A percentile compares a stretch with the other conserved stretches of the same genome.
Evolutionary conservation across 345 rosid species (phyloP).

Genomic region (Dipteronia sinensis): DNA sequence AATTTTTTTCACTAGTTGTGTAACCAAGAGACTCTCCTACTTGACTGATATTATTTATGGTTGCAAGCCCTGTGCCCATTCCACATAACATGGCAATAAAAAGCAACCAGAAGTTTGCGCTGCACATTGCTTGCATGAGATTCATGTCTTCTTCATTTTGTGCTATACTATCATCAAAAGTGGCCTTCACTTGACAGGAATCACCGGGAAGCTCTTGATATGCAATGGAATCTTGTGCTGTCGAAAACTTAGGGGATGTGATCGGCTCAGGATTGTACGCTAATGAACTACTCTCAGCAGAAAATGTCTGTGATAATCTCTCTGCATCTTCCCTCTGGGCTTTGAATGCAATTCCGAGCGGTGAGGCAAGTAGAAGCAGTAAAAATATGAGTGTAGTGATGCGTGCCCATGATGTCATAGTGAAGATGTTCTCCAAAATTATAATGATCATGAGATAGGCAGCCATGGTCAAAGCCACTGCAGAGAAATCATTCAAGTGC

Average conservation of each 20-base stretch:
- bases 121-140: conserved; percentile 41
- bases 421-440: conserved; percentile 37
- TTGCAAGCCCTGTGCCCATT: conserved; percentile 59
- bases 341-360: conserved; percentile 36
- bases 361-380: conserved; percentile 42
- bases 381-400: conserved; percentile 35
- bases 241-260: neutral
- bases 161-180: neutral
- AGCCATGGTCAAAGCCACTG: conserved; percentile 43
- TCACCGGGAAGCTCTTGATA: conserved; percentile 23
- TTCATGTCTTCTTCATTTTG: conserved; percentile 25
- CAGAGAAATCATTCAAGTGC: conserved; percentile 45
- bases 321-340: conserved; percentile 20
- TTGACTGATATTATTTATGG: conserved; percentile 55
- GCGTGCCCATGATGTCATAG: conserved; percentile 21
- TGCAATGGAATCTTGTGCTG: neutral
- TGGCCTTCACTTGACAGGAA: conserved; percentile 11
- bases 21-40: conserved; percentile 57
- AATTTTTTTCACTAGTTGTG: conserved; percentile 51
- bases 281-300: neutral
- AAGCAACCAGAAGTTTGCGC: conserved; percentile 49
- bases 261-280: neutral
- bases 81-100: conserved; percentile 56
- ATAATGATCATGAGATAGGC: conserved; percentile 48
- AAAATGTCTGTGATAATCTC: neutral